Conservation (phyloP, 129 eudicot species). For the carrot (Daucus carota) region DH1_v3.0 NC_030381.2:42867001-42867500, state of each 20-base stretch:
- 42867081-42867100: slow-evolving; percentile 20
- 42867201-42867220: slow-evolving; percentile 11
- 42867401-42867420: not conserved
- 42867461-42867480: not conserved
- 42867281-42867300: not conserved
- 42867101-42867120: not conserved
- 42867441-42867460: not conserved
- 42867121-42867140: slow-evolving; percentile 11
- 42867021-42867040: not conserved
- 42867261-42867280: not conserved
- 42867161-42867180: slow-evolving; percentile 7
- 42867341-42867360: not conserved
- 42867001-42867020: slow-evolving; percentile 5
- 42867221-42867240: slow-evolving; percentile 11
- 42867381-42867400: not conserved
- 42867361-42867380: not conserved
- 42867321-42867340: not conserved
- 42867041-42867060: slow-evolving; percentile 20
- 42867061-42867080: slow-evolving; percentile 17
- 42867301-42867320: not conserved
- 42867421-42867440: too few species aligned
- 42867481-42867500: not conserved
- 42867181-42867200: not conserved
- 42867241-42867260: not conserved
- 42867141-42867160: slow-evolving; percentile 24